Percentiles rank a stretch among this genome's conserved stretches.
Conservation (phyloP, 2,329 filamentous ascomycete genomes). For the Penicillium occitanis region DNA sequence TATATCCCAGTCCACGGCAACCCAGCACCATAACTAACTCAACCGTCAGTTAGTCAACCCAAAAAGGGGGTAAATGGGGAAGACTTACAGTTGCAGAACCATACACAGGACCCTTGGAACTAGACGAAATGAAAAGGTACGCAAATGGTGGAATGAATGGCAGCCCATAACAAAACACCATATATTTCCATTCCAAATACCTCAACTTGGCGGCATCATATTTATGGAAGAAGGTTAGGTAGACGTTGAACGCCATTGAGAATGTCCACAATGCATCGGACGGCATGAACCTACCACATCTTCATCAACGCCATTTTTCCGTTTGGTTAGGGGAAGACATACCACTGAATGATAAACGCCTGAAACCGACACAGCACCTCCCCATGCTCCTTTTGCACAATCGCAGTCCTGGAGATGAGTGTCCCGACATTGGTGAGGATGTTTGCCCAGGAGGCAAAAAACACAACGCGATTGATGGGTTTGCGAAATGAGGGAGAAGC, state of each 20-base stretch:
- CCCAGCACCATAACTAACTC: conserved; percentile 74
- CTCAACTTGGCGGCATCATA: conserved; percentile 66
- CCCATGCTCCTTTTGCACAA: conserved; percentile 47
- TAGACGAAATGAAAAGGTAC: conserved; percentile 62
- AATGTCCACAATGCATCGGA: conserved; percentile 75
- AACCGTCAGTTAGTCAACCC: neutral
- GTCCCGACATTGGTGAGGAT: conserved; percentile 75
- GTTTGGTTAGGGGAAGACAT: conserved; percentile 31
- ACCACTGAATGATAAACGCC: conserved; percentile 80
- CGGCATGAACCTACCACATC: conserved; percentile 65
- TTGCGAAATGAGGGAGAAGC: conserved; percentile 72
- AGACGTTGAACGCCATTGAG: conserved; percentile 81
- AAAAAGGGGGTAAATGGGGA: neutral
- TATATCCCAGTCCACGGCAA: conserved; percentile 64
- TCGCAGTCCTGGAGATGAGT: conserved; percentile 65
- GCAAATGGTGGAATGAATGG: conserved; percentile 67
- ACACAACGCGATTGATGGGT: conserved; percentile 81
- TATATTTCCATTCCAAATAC: conserved; percentile 68
- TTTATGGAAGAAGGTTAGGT: conserved; percentile 74
- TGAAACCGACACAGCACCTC: conserved; percentile 71
- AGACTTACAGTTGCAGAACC: conserved; percentile 63
- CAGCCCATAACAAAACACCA: conserved; percentile 69
- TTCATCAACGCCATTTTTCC: neutral
- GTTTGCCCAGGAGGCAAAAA: conserved; percentile 81
- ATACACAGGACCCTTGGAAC: conserved; percentile 61